Conservation (phyloP, 2,329 filamentous ascomycete species). For the Westerdykella sp. region DNA sequence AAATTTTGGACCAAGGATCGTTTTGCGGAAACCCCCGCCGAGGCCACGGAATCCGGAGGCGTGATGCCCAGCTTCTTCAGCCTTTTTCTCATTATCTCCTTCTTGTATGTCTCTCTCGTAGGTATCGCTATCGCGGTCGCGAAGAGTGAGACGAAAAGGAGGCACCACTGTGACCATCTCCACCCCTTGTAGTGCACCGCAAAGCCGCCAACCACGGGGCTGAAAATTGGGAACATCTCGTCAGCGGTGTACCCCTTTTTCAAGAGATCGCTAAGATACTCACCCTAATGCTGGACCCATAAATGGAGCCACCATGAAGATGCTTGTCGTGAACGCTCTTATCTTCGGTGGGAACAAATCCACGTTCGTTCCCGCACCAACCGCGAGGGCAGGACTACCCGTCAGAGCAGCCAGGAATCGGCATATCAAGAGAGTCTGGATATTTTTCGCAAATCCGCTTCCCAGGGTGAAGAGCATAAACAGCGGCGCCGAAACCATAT, state of each 20-base stretch:
- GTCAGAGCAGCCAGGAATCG: slow-evolving; percentile 69
- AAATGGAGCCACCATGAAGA: slow-evolving; percentile 40
- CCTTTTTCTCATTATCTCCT: slow-evolving; percentile 39
- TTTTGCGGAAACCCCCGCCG: slow-evolving; percentile 11
- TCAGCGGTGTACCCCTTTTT: slow-evolving; percentile 25
- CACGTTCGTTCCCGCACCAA: slow-evolving; percentile 39
- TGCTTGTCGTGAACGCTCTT: slow-evolving; percentile 29
- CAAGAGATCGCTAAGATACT: slow-evolving; percentile 3
- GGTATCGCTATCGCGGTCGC: slow-evolving; percentile 37
- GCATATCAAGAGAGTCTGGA: slow-evolving; percentile 48
- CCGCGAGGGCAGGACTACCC: slow-evolving; percentile 51
- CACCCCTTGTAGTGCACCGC: slow-evolving; percentile 42
- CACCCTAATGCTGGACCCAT: slow-evolving; percentile 35
- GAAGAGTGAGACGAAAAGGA: slow-evolving; percentile 37
- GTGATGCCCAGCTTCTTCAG: slow-evolving; percentile 28
- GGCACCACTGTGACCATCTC: slow-evolving; percentile 42
- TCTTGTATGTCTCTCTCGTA: slow-evolving; percentile 53
- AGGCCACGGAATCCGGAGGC: slow-evolving; percentile 7
- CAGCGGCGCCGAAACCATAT: slow-evolving; percentile 42
- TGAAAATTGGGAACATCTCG: slow-evolving; percentile 2
- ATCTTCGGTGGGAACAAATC: slow-evolving; percentile 34
- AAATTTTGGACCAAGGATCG: slow-evolving; percentile 38
- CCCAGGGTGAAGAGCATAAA: slow-evolving; percentile 54
- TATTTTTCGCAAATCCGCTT: slow-evolving; percentile 46
- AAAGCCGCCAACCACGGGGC: slow-evolving; percentile 42